Percentiles rank a stretch among this genome's conserved stretches.
These are phyloP conservation scores for Tricholoma terreum DNA, from an alignment of 768 basidiomycete genomes.

Conservation along the genomic window DNA sequence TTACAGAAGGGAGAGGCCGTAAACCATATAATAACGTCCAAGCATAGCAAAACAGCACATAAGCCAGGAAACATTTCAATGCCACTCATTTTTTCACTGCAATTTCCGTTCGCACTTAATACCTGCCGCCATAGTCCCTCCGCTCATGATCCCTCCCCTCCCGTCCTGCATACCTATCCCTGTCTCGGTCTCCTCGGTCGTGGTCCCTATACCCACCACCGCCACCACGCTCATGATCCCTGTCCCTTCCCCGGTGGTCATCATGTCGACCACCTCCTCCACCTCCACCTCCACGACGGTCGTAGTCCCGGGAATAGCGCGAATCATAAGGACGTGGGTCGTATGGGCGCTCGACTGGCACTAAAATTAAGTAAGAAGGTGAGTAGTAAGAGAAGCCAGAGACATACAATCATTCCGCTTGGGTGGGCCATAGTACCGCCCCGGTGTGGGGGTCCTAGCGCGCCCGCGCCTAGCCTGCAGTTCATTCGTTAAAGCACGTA, in stretches of 20 bases:
- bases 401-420: constrained; percentile 68
- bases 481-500: constrained; percentile 5
- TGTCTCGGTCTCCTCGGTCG: constrained; percentile 42
- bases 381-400: not conserved
- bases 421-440: constrained; percentile 91
- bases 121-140: constrained; percentile 18
- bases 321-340: constrained; percentile 91
- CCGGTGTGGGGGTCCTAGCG: constrained; percentile 90
- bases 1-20: not conserved
- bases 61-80: not conserved
- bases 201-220: constrained; percentile 44
- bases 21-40: not conserved
- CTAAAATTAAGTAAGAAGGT: constrained; percentile 1
- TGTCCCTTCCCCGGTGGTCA: constrained; percentile 36
- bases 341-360: constrained; percentile 77
- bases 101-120: not conserved
- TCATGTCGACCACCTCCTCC: constrained; percentile 43
- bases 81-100: not conserved
- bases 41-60: not conserved
- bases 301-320: constrained; percentile 71
- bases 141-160: constrained; percentile 27
- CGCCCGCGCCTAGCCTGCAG: constrained; percentile 82
- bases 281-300: constrained; percentile 51
- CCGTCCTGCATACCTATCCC: constrained; percentile 30
- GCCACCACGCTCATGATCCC: constrained; percentile 34